Evolutionary conservation across 495 filamentous ascomycete species (phyloP), one percentile per base, ranked within the genome.

Genomic region (Talaromyces ruber): DNA sequence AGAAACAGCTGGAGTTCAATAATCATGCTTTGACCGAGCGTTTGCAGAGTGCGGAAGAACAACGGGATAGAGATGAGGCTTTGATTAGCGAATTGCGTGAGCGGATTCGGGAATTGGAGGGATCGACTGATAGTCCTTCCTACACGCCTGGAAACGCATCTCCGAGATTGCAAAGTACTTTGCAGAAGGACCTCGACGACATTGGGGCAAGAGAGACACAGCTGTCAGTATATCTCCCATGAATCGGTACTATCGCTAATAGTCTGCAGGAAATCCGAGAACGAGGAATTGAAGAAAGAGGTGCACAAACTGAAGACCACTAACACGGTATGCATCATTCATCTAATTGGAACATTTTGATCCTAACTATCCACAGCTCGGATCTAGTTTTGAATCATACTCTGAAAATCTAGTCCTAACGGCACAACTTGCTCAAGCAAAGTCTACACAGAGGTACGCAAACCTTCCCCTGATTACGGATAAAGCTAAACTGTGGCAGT

Each of bases 1-100:
- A 82, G 64, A 80, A 80, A 59, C 78, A 82, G 51, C 70, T 87
- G 14, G 82, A 86, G 63, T 74, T 82, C 62, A 83, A 88, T 59
- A 83, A 85, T 58, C 76, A 82, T 22, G 72, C 79, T n/a, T 74
- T 86, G 0, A 72, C 75, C 9, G 80, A 84, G 60, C 79, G 81
- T 50, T 74, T 82, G 1, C 72, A 83, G 53, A 77, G 77, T 56
- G 76, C 80, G 2, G 76, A 81, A 58, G 83, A 88, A 59, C 74
- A 83, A 47, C 80, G 82, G 60, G 74, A 80, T 30, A 75, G 80
- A 61, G 81, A 84, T 47, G 75, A 83, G 61, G 80, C 83, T 12
- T 63, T 79, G 53, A 80, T 84, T 26, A 76, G 75, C 62, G 83
- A 86, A 59, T 74, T 85, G 8, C 75, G 82, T 59, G 77, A 81